Evolutionary conservation across 139 green algal genomes (phyloP), one percentile per base, ranked within the genome.

Genomic region (Pycnococcus provasolii): DNA sequence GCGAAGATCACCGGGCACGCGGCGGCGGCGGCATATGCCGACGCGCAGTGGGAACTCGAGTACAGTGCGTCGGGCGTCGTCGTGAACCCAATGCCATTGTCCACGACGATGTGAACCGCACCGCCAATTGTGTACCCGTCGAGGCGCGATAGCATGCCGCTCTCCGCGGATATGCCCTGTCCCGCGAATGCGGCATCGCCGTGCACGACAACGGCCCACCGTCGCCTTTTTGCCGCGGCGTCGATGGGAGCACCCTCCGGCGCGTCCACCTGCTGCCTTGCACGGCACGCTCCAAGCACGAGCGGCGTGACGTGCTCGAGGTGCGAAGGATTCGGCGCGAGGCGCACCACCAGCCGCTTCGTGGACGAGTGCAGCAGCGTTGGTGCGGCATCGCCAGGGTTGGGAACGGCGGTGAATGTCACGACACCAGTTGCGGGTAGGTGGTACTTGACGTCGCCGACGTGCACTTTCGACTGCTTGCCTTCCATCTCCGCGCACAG

Each of bases 71-170:
- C 63, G 1, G 87, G 86, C 26, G 74, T 92, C 7, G 92, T 98
- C 6, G 92, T 98, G 82, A 98, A 98, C 3, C 92, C 92, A 2
- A 98, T 88, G 45, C 95, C 90, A 79, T 98, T 98, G 81, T 98
- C 97, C 53, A 98, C 90, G 9, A 98, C 85, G 62, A 98, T 77
- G 77, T 98, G 92, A 40, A 98, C 83, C 62, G 80, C 90, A 57
- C 92, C 92, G 15, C 93, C 93, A 2, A 91, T 85, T 2, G 82
- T 89, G 84, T 99, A 99, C 61, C 96, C 94, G 3, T 84, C 84
- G 67, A 99, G 85, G 4, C 81, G 79, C 40, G 73, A 85, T 87
- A 99, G 94, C 74, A 97, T 88, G 44, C 97, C 83, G 2, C 89
- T 96, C 40, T 71, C 65, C 4, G 54, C 53, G 7, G 45, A 58